Evolutionary conservation across 371 early-diverging fungal species (phyloP), one percentile per base, ranked within the genome.

Genomic region (Phascolomyces articulosus): DNA sequence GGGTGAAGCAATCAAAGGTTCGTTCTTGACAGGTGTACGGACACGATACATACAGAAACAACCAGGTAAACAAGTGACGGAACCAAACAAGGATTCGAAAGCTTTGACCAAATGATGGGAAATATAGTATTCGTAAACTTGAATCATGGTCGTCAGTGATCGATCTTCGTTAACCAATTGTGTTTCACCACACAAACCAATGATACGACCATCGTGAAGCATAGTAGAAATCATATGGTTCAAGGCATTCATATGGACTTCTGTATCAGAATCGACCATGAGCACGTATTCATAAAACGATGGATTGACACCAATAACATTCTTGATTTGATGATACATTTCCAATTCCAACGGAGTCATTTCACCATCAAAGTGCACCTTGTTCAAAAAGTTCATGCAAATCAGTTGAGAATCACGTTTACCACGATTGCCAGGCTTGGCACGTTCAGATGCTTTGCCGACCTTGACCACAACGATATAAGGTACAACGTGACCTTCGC

Each of bases 341-440:
- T 96, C 97, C 44, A 92, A 87, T 72, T 97, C 97, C 64, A 96
- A 81, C n/a, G 96, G 94, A 9, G 93, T 88, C 92, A 97, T 91
- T 61, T 95, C 88, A 44, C 83, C 71, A 68, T 96, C 92, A 79
- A 95, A 97, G 75, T 98, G 96, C 11, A 99, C 94, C 77, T 95
- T 95, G 81, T 94, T 94, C 73, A 99, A 91, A 86, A 99, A 99
- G 58, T 93, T 87, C 99, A 99, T 99, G 69, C 95, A 89, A 60
- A 99, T 90, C 79, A 99, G 90, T 85, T 99, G 99, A 29, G 98
- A 96, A 84, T 99, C 99, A 71, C 99, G 93, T 86, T 99, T 99
- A 69, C 99, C 99, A 49, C 99, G 85, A 77, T 99, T 99, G n/a
- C 98, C 98, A 11, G 96, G 90, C 72, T 91, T 93, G 58, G 85